These are phyloP conservation scores for Trichoderma sp. DNA, from an alignment of 2,329 filamentous ascomycete genomes.

Conservation along the genomic window DNA sequence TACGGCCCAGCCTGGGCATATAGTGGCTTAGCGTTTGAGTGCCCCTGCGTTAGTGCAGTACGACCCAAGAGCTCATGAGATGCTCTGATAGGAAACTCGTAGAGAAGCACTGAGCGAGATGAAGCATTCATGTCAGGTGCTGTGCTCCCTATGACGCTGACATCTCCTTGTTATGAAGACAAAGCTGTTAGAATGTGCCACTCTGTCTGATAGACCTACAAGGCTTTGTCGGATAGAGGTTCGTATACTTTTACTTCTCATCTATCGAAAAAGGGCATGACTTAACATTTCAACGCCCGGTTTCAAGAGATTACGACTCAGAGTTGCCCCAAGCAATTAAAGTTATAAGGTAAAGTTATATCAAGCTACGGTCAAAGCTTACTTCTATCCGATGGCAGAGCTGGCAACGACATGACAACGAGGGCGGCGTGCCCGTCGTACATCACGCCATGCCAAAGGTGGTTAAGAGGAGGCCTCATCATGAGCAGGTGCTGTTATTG, in stretches of 20 bases:
- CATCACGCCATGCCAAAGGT: neutral
- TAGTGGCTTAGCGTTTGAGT: conserved; percentile 2
- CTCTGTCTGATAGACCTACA: neutral
- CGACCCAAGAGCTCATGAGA: conserved; percentile 6
- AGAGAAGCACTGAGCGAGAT: neutral
- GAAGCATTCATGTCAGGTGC: conserved; percentile 9
- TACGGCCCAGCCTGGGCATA: neutral
- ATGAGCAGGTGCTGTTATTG: neutral
- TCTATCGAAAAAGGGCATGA: neutral
- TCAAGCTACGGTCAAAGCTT: neutral
- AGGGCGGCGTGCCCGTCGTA: neutral
- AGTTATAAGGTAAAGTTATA: neutral
- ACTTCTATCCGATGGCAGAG: neutral
- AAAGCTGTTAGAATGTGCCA: neutral
- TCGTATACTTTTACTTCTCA: neutral
- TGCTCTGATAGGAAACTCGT: conserved; percentile 1
- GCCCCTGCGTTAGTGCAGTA: conserved; percentile 27
- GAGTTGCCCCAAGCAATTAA: neutral
- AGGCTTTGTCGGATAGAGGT: neutral
- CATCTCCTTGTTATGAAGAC: neutral
- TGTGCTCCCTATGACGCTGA: conserved; percentile 14
- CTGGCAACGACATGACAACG: neutral
- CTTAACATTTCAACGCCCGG: neutral
- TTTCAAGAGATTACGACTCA: neutral
- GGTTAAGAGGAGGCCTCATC: neutral